Conservation (phyloP, 2,329 filamentous ascomycete genomes). For the Colletotrichum sidae region DNA sequence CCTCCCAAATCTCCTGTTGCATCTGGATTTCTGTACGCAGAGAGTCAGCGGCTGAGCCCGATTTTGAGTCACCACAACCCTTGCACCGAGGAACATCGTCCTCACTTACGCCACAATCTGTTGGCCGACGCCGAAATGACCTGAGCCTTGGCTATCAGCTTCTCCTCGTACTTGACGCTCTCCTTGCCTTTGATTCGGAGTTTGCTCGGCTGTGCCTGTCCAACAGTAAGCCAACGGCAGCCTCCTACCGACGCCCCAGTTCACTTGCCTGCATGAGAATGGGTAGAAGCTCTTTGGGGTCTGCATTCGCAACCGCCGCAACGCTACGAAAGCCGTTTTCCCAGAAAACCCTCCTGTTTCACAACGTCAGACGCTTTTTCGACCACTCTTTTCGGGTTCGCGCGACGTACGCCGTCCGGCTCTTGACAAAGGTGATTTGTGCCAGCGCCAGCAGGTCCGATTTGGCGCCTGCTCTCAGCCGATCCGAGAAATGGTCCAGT, state of each 20-base stretch:
- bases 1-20: slow-evolving; percentile 61
- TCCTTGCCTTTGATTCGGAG: slow-evolving; percentile 66
- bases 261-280: slow-evolving; percentile 74
- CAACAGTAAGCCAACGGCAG: slow-evolving; percentile 9
- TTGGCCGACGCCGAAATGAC: slow-evolving; percentile 77
- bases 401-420: slow-evolving; percentile 71
- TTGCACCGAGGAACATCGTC: neutral
- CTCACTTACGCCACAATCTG: slow-evolving; percentile 72
- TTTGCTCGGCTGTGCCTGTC: slow-evolving; percentile 76
- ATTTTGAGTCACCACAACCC: neutral
- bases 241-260: neutral
- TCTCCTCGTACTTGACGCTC: slow-evolving; percentile 70
- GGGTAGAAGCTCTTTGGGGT: slow-evolving; percentile 75
- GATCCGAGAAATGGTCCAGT: slow-evolving; percentile 80
- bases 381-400: neutral
- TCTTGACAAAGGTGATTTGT: slow-evolving; percentile 81
- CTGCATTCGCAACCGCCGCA: slow-evolving; percentile 75
- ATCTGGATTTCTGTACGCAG: slow-evolving; percentile 58
- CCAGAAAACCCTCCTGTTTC: slow-evolving; percentile 69
- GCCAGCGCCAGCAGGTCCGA: slow-evolving; percentile 78
- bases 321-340: slow-evolving; percentile 80
- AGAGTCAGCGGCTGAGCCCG: slow-evolving; percentile 35
- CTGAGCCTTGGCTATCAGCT: slow-evolving; percentile 74
- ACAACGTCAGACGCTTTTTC: slow-evolving; percentile 24
- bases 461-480: slow-evolving; percentile 77